Evolutionary conservation across 2,329 filamentous ascomycete genomes (phyloP).

Genomic region (Cladorrhinum sp.): DNA sequence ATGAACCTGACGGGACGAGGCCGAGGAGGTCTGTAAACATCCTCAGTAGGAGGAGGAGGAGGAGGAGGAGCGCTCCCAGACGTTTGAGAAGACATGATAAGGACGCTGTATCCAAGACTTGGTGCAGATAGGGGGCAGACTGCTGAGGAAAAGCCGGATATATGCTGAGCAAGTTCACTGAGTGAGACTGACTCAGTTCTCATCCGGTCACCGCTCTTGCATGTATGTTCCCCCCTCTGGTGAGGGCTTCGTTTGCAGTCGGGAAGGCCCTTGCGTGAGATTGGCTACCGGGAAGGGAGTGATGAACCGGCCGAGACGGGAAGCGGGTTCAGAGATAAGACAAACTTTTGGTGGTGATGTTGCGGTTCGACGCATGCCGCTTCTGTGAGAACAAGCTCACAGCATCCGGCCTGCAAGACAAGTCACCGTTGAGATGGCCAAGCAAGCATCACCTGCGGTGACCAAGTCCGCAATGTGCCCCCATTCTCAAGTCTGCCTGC

Average conservation of each 20-base stretch:
- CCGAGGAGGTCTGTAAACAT: slow-evolving; percentile 25
- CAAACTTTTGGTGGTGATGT: slow-evolving; percentile 8
- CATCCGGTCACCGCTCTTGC: slow-evolving; percentile 11
- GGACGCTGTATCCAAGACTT: background rate
- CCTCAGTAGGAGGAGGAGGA: slow-evolving; percentile 18
- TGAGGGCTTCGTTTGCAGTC: slow-evolving; percentile 1
- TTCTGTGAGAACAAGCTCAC: slow-evolving; percentile 15
- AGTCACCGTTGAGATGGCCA: slow-evolving; percentile 13
- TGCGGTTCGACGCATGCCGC: slow-evolving; percentile 18
- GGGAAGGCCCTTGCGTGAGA: slow-evolving; percentile 2
- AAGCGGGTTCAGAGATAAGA: slow-evolving; percentile 14
- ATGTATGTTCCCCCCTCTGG: background rate
- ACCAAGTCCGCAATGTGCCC: slow-evolving; percentile 6
- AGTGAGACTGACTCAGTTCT: background rate
- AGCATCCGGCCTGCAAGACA: slow-evolving; percentile 11
- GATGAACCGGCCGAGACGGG: slow-evolving; percentile 11
- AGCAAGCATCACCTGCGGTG: slow-evolving; percentile 8
- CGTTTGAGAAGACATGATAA: slow-evolving; percentile 28
- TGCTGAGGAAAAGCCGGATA: background rate
- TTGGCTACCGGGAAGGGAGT: slow-evolving; percentile 10
- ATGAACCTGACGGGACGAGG: slow-evolving; percentile 38
- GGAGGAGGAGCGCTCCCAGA: slow-evolving; percentile 17
- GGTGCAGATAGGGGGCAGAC: background rate
- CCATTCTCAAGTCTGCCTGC: background rate
- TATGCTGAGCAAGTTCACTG: background rate